Evolutionary conservation across 495 filamentous ascomycete species (phyloP).

Genomic region (Talaromyces borbonicus): DNA sequence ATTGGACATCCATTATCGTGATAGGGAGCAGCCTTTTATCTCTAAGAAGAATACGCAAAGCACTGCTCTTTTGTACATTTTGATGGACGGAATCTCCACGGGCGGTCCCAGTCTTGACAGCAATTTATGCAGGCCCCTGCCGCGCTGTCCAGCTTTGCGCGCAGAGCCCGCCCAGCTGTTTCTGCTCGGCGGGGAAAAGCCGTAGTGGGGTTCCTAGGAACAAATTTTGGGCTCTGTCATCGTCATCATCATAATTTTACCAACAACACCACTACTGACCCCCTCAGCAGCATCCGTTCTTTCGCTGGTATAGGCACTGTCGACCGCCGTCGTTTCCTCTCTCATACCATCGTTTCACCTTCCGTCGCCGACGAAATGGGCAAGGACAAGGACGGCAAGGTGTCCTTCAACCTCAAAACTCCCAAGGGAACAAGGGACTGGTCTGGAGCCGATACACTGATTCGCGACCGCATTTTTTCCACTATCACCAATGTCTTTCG

Average conservation of each 20-base stretch:
- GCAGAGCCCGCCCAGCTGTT: slow-evolving; percentile 5
- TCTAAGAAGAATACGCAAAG: too few relatives aligned
- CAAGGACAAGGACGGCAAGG: slow-evolving; percentile 21
- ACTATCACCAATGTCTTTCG: slow-evolving; percentile 80
- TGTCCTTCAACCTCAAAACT: slow-evolving; percentile 35
- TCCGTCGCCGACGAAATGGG: slow-evolving; percentile 3
- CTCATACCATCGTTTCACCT: not conserved
- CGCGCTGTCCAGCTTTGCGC: slow-evolving; percentile 2
- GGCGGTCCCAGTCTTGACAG: too few relatives aligned
- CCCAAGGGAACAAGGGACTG: slow-evolving; percentile 43
- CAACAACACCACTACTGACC: not conserved
- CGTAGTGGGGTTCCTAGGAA: slow-evolving; percentile 3
- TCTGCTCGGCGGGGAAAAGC: slow-evolving; percentile 5
- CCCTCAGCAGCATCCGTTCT: not conserved
- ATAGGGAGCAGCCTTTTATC: too few relatives aligned
- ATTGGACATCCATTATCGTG: too few relatives aligned
- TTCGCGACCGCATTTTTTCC: slow-evolving; percentile 75
- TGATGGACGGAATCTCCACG: too few relatives aligned
- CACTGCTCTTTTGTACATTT: too few relatives aligned
- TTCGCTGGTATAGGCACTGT: not conserved
- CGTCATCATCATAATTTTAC: not conserved
- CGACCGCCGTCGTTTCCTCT: not conserved
- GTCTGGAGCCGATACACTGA: slow-evolving; percentile 19
- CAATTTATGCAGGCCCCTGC: slow-evolving; percentile 5
- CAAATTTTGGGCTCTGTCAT: slow-evolving; percentile 4